Evolutionary conservation across 192 early-diverging fungal genomes (phyloP).

Genomic region (Backusella morwellensis): DNA sequence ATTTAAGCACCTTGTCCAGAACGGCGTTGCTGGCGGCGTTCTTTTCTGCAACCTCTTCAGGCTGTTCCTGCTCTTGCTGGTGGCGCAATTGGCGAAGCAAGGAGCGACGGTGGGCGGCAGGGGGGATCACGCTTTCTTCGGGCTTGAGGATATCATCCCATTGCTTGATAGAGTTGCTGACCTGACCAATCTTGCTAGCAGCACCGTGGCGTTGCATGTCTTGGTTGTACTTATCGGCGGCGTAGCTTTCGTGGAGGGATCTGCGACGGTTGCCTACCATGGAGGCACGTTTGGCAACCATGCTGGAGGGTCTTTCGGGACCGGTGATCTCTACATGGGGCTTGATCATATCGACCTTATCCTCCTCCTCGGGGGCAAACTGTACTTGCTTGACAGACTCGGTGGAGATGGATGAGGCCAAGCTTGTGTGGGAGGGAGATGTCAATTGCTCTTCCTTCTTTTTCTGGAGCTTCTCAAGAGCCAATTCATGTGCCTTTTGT

Average conservation of each 20-base stretch:
- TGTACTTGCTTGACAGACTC: not conserved
- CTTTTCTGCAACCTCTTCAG: not conserved
- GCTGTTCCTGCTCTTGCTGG: not conserved
- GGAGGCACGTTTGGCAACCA: slow-evolving; percentile 37
- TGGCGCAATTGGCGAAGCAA: not conserved
- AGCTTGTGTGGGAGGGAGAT: too few species aligned
- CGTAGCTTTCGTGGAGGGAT: slow-evolving; percentile 25
- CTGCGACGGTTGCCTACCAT: slow-evolving; percentile 16
- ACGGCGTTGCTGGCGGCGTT: slow-evolving; percentile 18
- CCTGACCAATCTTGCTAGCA: slow-evolving; percentile 11
- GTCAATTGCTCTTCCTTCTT: not conserved
- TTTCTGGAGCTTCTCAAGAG: not conserved
- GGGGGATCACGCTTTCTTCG: not conserved
- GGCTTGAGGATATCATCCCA: slow-evolving; percentile 33
- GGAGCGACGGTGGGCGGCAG: not conserved
- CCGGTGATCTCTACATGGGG: not conserved
- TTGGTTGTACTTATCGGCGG: slow-evolving; percentile 15
- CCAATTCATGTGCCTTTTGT: not conserved
- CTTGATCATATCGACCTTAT: not conserved
- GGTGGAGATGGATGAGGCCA: not conserved
- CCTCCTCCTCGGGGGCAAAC: not conserved
- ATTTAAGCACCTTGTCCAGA: slow-evolving; percentile 31
- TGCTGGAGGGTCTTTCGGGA: slow-evolving; percentile 32
- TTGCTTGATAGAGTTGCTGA: slow-evolving; percentile 25
- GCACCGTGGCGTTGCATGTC: not conserved